phyloP scores from a whole-genome alignment of 2,329 filamentous ascomycete species.

The Fusarium buxicola region DNA sequence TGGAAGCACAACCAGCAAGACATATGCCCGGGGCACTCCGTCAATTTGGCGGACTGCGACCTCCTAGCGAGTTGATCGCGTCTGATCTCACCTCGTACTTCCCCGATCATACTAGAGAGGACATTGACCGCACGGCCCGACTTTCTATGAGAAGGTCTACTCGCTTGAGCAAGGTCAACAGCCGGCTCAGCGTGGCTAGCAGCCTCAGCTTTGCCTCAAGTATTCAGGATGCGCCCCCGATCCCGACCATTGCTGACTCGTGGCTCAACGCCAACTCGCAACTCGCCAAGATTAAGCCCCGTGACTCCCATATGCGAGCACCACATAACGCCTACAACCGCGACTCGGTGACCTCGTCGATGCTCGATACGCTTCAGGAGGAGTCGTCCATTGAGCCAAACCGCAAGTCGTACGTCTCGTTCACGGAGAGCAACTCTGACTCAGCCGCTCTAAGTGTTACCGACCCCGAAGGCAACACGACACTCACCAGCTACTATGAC shows the following conservation, averaged over 20 bases:
- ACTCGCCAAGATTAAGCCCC: constrained; percentile 54
- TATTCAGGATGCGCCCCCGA: constrained; percentile 90
- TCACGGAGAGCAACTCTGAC: constrained; percentile 80
- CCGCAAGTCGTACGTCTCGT: constrained; percentile 95
- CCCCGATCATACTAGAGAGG: constrained; percentile 91
- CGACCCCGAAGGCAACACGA: constrained; percentile 78
- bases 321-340: constrained; percentile 66
- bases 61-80: constrained; percentile 96
- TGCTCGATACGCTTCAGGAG: constrained; percentile 90
- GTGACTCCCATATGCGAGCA: constrained; percentile 62
- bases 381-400: constrained; percentile 89
- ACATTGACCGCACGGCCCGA: constrained; percentile 95
- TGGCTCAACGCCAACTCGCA: constrained; percentile 74
- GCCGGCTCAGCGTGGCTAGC: constrained; percentile 91
- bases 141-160: constrained; percentile 92
- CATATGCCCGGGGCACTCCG: constrained; percentile 69
- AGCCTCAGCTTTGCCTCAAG: constrained; percentile 94
- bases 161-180: constrained; percentile 91
- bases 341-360: constrained; percentile 88
- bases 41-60: constrained; percentile 90
- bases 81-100: constrained; percentile 98
- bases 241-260: constrained; percentile 93
- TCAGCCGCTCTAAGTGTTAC: constrained; percentile 76
- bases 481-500: constrained; percentile 85
- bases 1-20: constrained; percentile 56